Evolutionary conservation across 176 grass and related monocot genomes (phyloP).

Genomic region (Elaeis guineensis): DNA sequence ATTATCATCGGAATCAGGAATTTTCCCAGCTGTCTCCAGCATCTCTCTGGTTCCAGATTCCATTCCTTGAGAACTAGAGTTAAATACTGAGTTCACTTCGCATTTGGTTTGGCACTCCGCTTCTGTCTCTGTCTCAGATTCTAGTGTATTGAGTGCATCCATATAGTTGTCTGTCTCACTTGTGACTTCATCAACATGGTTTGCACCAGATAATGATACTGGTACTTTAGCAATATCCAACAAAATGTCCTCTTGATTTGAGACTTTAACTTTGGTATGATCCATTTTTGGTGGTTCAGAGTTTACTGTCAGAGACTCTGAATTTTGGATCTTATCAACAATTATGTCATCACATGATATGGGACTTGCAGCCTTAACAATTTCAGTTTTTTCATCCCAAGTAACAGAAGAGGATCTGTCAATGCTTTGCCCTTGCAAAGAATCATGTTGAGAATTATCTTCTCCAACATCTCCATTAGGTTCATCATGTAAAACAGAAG

Average conservation of each 20-base stretch:
- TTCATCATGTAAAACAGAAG: slow-evolving; percentile 18
- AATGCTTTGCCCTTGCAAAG: slow-evolving; percentile 18
- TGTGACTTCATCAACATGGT: slow-evolving; percentile 42
- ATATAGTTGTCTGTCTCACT: slow-evolving; percentile 85
- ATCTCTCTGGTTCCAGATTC: slow-evolving; percentile 18
- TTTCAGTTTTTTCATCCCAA: slow-evolving; percentile 77
- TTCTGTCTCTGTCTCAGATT: slow-evolving; percentile 90
- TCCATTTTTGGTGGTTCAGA: slow-evolving; percentile 23
- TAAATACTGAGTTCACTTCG: slow-evolving; percentile 25
- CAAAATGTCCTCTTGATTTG: slow-evolving; percentile 36
- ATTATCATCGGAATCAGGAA: slow-evolving; percentile 30
- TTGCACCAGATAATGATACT: slow-evolving; percentile 35
- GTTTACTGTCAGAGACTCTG: slow-evolving; percentile 18
- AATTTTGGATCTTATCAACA: slow-evolving; percentile 48
- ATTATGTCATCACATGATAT: slow-evolving; percentile 58
- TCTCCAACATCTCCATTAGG: slow-evolving; percentile 12
- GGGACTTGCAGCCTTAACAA: slow-evolving; percentile 51
- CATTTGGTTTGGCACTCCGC: slow-evolving; percentile 49
- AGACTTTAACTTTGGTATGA: slow-evolving; percentile 20
- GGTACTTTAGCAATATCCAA: slow-evolving; percentile 40
- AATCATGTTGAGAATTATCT: slow-evolving; percentile 38
- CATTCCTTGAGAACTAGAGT: slow-evolving; percentile 18
- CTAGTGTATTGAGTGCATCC: slow-evolving; percentile 85
- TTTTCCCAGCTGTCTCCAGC: slow-evolving; percentile 1
- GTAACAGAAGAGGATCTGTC: slow-evolving; percentile 43